A percentile compares a stretch with the other conserved stretches of the same genome.
phyloP scores from a whole-genome alignment of 1,284 basidiomycete species.

The Ganoderma leucocontextum region DNA sequence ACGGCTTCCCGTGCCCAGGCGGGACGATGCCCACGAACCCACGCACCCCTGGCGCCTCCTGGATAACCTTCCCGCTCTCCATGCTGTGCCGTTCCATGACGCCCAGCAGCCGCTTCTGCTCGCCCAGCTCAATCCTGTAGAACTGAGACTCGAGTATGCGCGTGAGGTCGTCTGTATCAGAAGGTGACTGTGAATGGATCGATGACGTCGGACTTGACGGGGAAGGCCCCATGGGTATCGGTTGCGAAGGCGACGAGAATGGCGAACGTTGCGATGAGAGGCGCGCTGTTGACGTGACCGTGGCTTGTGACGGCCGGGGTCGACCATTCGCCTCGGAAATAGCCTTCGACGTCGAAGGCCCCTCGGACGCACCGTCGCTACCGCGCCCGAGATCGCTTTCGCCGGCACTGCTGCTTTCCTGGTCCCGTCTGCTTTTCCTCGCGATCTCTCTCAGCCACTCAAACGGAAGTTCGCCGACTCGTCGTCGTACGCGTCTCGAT shows the following conservation, averaged over 20 bases:
- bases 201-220: slow-evolving; percentile 24
- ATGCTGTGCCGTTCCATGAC: slow-evolving; percentile 92
- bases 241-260: slow-evolving; percentile 28
- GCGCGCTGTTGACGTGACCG: slow-evolving; percentile 7
- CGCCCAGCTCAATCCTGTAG: slow-evolving; percentile 89
- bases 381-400: slow-evolving; percentile 28
- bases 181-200: slow-evolving; percentile 42
- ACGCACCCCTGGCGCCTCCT: slow-evolving; percentile 24
- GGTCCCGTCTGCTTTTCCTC: slow-evolving; percentile 47
- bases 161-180: slow-evolving; percentile 51
- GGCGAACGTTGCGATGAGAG: slow-evolving; percentile 29
- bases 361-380: slow-evolving; percentile 15
- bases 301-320: slow-evolving; percentile 2
- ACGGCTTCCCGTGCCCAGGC: slow-evolving; percentile 9
- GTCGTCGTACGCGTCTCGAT: slow-evolving; percentile 64
- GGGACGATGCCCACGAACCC: slow-evolving; percentile 20
- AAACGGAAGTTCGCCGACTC: slow-evolving; percentile 82
- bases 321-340: neutral
- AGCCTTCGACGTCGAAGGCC: slow-evolving; percentile 13
- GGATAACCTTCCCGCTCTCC: slow-evolving; percentile 48
- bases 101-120: slow-evolving; percentile 89
- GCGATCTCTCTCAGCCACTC: slow-evolving; percentile 84
- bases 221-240: slow-evolving; percentile 9
- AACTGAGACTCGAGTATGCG: slow-evolving; percentile 90
- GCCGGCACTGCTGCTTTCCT: slow-evolving; percentile 35